phyloP scores from a whole-genome alignment of 225 moss, liverwort and hornwort species.

The Neckera pumila region DNA sequence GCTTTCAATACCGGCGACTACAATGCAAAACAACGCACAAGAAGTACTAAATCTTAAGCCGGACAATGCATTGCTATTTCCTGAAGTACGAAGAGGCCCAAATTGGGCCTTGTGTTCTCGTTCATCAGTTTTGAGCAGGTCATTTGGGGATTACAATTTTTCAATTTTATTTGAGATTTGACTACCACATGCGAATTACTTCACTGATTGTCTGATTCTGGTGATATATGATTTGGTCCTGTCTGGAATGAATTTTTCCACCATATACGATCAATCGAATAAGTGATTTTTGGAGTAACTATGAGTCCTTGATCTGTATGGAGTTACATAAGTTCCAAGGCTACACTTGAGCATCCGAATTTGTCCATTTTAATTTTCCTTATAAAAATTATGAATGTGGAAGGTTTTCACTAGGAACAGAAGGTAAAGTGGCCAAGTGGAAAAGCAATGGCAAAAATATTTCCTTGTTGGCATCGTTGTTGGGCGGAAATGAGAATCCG shows the following conservation, averaged over 20 bases:
- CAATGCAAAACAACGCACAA: slow-evolving; percentile 52
- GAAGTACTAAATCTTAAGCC: slow-evolving; percentile 18
- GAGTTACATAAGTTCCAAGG: too few species aligned
- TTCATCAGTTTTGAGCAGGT: neutral
- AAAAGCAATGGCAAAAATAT: neutral
- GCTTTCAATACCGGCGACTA: slow-evolving; percentile 79
- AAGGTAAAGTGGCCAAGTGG: too few species aligned
- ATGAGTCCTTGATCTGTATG: neutral
- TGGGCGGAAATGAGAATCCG: too few species aligned
- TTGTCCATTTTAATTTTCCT: neutral
- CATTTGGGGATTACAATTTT: neutral
- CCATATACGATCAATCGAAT: neutral
- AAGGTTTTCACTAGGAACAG: too few species aligned
- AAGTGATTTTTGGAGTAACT: neutral
- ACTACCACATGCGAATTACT: neutral
- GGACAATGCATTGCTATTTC: neutral
- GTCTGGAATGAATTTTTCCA: neutral
- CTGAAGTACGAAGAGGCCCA: neutral
- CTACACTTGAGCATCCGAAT: neutral
- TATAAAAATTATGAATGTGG: too few species aligned
- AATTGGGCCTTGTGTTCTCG: neutral
- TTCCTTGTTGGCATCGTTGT: too few species aligned
- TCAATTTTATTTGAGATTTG: neutral
- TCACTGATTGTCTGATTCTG: neutral
- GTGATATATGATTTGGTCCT: neutral